Base-by-base conservation (phyloP, 116 monocot species). In the Dioscorea cayenensis region DNA sequence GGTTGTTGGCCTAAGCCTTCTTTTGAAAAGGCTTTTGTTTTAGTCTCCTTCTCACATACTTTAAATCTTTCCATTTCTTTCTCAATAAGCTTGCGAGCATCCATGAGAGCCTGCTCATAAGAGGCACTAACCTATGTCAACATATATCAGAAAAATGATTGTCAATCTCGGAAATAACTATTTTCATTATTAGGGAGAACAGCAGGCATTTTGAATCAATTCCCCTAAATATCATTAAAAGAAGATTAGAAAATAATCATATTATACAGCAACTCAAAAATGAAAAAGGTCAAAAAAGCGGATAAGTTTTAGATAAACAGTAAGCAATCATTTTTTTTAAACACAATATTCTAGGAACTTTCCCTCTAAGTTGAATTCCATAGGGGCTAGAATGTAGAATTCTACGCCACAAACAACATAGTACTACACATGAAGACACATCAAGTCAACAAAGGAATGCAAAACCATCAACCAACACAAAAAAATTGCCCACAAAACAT, bases 31-130 rank as follows among this genome's bases (percentile, higher is more conserved):
- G 97, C 97, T 81, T 97, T 97, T 72, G 97, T 97, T 82, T 97
- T 97, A 7, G 97, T 97, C 72, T 97, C 97, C 76, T 97, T 97
- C 80, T 97, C 97, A 74, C 97, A 97, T 22, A 97, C 80, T 83
- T 97, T 97, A 74, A 97, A 97, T 28, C 97, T 84, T 81, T 97
- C 97, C 97, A 97, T 97, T 75, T 97, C 93, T 60, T 90, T 85
- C 68, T 97, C 97, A 80, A 97, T 97, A 64, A 82, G 88, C 78
- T 93, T 97, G 16, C 97, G 90, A 72, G 97, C 97, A 83, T 97
- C 97, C 93, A 97, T 97, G 29, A 97, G 90, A 90, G 93, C 88
- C 97, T 97, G 93, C 87, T 90, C 93, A 93, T 86, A 84, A 86
- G 83, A 93, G 82, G 83, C 87, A 88, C 84, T 90, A 86, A 88